Evolutionary conservation across 495 filamentous ascomycete species (phyloP), one percentile per base, ranked within the genome.

Genomic region (Penicillium tannophilum): DNA sequence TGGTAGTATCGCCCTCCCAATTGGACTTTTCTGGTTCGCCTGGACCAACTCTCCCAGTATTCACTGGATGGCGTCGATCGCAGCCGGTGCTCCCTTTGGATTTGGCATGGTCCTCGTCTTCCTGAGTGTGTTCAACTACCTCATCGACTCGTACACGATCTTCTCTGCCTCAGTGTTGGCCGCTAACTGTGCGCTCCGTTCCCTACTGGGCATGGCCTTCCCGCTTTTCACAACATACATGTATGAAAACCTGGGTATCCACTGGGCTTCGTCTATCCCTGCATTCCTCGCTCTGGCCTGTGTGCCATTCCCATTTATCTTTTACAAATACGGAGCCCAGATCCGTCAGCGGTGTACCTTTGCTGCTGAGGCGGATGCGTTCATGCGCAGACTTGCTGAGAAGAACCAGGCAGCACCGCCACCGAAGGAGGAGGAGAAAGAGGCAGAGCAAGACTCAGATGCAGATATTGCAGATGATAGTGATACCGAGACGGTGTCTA

Each of bases 171-270:
- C 84, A 0, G 89, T 89, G 0, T 73, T 93, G 4, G 90, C 90
- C 0, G 88, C 89, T 8, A 91, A 88, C 65, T 76, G 85, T 2
- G 81, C 90, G 0, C 73, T 92, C n/a, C 79, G 84, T 19, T 82
- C 79, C 0, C 41, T 78, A 0, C 90, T 92, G 61, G 90, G 90
- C 49, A 84, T 87, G 36, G 86, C 81, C 0, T 92, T 94, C 71
- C 90, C 90, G 0, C 77, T 94, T 0, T 93, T 94, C 74, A 92
- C 90, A 0, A 84, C 81, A 0, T 73, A 86, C 51, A 88, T 93
- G 86, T 93, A 90, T 70, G 26, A 73, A 5, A 79, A 84, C 62
- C 78, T 93, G 0, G 89, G 90, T 48, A 84, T 88, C 52, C 88
- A 92, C 72, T 92, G 89, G 90, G 90, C 88, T 1, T 86, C 82